These are phyloP conservation scores for Mycena albidolilacea DNA, from an alignment of 768 basidiomycete species.

Conservation along the genomic window DNA sequence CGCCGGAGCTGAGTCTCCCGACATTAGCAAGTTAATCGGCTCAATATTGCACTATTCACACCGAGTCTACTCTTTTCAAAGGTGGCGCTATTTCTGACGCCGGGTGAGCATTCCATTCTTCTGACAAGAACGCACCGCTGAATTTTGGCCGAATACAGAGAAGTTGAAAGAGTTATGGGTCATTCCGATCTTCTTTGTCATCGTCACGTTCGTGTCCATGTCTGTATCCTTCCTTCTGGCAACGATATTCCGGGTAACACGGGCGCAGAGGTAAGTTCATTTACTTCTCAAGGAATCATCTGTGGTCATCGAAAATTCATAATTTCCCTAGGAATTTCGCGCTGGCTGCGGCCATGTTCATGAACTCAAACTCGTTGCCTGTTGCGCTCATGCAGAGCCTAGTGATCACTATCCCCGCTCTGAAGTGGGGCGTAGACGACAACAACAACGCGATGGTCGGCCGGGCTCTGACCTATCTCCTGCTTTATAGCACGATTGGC, in stretches of 20 bases:
- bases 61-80: slow-evolving; percentile 93
- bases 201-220: slow-evolving; percentile 84
- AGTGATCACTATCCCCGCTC: slow-evolving; percentile 84
- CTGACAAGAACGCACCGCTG: neutral
- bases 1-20: slow-evolving; percentile 12
- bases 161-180: slow-evolving; percentile 89
- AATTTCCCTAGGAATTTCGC: slow-evolving; percentile 75
- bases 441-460: slow-evolving; percentile 92
- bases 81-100: slow-evolving; percentile 92
- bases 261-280: slow-evolving; percentile 80
- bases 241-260: slow-evolving; percentile 74
- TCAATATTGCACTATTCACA: slow-evolving; percentile 93
- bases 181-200: slow-evolving; percentile 86
- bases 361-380: slow-evolving; percentile 96
- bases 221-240: slow-evolving; percentile 75
- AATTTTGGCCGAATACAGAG: slow-evolving; percentile 51
- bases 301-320: neutral
- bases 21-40: slow-evolving; percentile 77
- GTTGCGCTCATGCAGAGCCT: slow-evolving; percentile 95
- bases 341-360: slow-evolving; percentile 88
- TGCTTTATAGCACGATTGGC: slow-evolving; percentile 94
- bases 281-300: neutral
- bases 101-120: slow-evolving; percentile 59
- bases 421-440: slow-evolving; percentile 88
- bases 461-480: slow-evolving; percentile 89